These are phyloP conservation scores for Henckelia pumila DNA, from an alignment of 257 asterid genomes.

Conservation along the genomic window DNA sequence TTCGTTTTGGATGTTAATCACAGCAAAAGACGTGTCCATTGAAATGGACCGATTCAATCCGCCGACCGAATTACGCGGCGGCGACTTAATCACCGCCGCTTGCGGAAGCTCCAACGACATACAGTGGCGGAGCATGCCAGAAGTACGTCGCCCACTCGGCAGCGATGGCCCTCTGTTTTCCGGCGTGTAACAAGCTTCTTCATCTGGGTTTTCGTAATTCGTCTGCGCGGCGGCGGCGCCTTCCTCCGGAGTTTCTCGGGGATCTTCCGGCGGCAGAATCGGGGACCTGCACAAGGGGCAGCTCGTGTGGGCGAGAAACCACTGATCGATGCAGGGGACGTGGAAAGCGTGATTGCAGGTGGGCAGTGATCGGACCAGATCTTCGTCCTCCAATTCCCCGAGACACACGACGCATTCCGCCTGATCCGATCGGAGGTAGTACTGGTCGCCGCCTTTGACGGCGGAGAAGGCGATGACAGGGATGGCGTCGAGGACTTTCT, in stretches of 20 bases:
- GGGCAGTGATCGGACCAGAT: slow-evolving; percentile 58
- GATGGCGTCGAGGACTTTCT: slow-evolving; percentile 36
- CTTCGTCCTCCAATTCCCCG: slow-evolving; percentile 52
- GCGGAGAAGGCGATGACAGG: slow-evolving; percentile 41
- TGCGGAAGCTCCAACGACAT: slow-evolving; percentile 31
- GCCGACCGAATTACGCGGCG: background rate
- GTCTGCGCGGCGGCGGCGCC: background rate
- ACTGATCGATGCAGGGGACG: slow-evolving; percentile 55
- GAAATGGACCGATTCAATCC: slow-evolving; percentile 59
- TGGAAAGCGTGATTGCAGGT: slow-evolving; percentile 64
- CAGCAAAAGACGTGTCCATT: slow-evolving; percentile 37
- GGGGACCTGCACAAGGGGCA: slow-evolving; percentile 68
- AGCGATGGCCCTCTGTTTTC: slow-evolving; percentile 5
- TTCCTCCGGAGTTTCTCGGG: background rate
- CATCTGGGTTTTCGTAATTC: background rate
- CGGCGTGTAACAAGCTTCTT: background rate
- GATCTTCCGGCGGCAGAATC: background rate
- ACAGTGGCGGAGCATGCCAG: slow-evolving; percentile 31
- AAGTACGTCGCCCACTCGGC: slow-evolving; percentile 19
- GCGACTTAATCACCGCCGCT: slow-evolving; percentile 25
- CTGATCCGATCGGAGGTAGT: slow-evolving; percentile 24
- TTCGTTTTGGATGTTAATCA: slow-evolving; percentile 26
- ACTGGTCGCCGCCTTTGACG: slow-evolving; percentile 7
- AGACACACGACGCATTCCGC: slow-evolving; percentile 65
- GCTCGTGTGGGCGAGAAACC: slow-evolving; percentile 52